Evolutionary conservation across 768 basidiomycete genomes (phyloP), one percentile per base, ranked within the genome.

Genomic region (Tricholoma saponaceum): DNA sequence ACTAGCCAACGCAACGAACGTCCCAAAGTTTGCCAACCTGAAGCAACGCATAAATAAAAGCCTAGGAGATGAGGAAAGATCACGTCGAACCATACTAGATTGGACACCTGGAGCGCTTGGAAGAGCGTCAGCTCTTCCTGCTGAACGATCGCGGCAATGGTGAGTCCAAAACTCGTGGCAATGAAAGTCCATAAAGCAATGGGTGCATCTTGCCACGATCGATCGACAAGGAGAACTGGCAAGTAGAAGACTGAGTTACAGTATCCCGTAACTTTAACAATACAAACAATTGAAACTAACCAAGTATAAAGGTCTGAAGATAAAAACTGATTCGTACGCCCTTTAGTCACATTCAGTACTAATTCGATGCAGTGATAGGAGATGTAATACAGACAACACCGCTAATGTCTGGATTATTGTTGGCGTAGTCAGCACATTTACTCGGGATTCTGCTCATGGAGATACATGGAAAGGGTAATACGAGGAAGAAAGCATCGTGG

Each of bases 1-100:
- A 35, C 72, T 73, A 4, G 74, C 76, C 10, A 77, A 66, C 1
- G 76, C 69, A 28, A 78, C 65, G 56, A 76, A 75, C 5, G 69
- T 70, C 16, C 74, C 76, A 58, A 78, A 76, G 63, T 77, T 77
- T 5, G 76, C 75, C 22, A 78, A 64, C 76, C 75, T 77, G 39
- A 25, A 46, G 22, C 22, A 25, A 46, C 25, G 3, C n/a, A 18
- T n/a, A 18, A n/a, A 10, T 33, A 20, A 20, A 46, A 50, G 41
- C 51, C 41, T 57, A 32, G 9, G 43, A 18, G 25, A 26, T 43
- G n/a, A 25, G 18, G 22, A 16, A n/a, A 37, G 44, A 47, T 32
- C 35, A 30, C 5, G 16, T n/a, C 20, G 55, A 28, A 74, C 74
- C 75, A 79, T 44, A 77, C 74, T 33, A 76, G 63, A 62, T 76